Evolutionary conservation across 768 basidiomycete genomes (phyloP).

Genomic region (Termitomyces sp.): DNA sequence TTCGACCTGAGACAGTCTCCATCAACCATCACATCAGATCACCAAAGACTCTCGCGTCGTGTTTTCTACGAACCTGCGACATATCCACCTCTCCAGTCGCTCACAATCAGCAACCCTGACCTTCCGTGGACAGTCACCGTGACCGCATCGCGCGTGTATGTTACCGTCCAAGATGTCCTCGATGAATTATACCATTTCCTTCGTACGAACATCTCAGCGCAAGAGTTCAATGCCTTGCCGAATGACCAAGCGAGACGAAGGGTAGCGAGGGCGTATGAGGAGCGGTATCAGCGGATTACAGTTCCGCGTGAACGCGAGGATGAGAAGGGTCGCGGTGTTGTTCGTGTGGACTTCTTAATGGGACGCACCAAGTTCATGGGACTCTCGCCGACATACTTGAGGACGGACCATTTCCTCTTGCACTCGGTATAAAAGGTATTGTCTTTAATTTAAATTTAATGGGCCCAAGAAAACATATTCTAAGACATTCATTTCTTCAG

Average conservation of each 20-base stretch:
- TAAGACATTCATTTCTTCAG: neutral
- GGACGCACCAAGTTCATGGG: conserved; percentile 42
- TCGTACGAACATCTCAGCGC: conserved; percentile 34
- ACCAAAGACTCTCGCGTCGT: conserved; percentile 20
- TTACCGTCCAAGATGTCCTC: conserved; percentile 36
- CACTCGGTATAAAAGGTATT: conserved; percentile 6
- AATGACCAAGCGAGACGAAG: conserved; percentile 29
- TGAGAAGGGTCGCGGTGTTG: conserved; percentile 50
- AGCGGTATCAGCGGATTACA: conserved; percentile 37
- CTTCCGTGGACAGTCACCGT: conserved; percentile 36
- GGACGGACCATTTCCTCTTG: conserved; percentile 28
- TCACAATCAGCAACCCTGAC: conserved; percentile 25
- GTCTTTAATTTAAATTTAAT: neutral
- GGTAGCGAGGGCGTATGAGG: conserved; percentile 45
- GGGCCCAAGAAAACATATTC: neutral
- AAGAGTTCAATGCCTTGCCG: conserved; percentile 40
- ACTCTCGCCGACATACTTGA: conserved; percentile 30
- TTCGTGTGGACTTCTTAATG: conserved; percentile 57
- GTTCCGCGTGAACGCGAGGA: conserved; percentile 31
- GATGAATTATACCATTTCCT: conserved; percentile 32
- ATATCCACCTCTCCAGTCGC: conserved; percentile 23
- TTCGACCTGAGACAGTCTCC: conserved; percentile 28
- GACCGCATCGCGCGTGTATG: conserved; percentile 20
- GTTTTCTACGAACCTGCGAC: conserved; percentile 30
- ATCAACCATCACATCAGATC: conserved; percentile 21